phyloP scores from a whole-genome alignment of 2,329 filamentous ascomycete genomes.

The Penicillium sp. region DNA sequence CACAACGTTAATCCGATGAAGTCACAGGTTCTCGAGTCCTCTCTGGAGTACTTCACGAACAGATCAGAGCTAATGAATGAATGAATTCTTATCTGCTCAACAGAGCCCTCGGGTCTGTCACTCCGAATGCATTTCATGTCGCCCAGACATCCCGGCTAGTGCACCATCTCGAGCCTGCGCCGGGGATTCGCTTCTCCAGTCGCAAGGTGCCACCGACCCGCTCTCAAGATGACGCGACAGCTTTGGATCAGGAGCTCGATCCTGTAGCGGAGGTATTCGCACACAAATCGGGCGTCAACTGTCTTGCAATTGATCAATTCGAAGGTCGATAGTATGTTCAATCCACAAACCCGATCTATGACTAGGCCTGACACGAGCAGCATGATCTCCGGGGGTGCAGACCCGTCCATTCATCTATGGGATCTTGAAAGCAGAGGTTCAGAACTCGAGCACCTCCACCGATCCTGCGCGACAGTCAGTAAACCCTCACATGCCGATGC shows the following conservation, averaged over 20 bases:
- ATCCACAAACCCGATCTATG: not conserved
- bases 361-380: constrained; percentile 39
- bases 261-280: constrained; percentile 44
- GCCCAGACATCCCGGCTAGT: constrained; percentile 62
- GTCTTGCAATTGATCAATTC: constrained; percentile 73
- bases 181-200: constrained; percentile 66
- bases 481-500: constrained; percentile 36
- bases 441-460: constrained; percentile 47
- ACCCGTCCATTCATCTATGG: constrained; percentile 81
- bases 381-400: constrained; percentile 77
- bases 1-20: constrained; percentile 22
- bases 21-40: constrained; percentile 22
- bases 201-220: constrained; percentile 29
- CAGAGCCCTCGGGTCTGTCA: constrained; percentile 65
- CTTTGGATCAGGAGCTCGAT: constrained; percentile 14
- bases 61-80: constrained; percentile 43
- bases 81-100: constrained; percentile 75
- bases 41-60: not conserved
- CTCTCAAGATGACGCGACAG: constrained; percentile 10
- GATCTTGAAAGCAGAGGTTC: constrained; percentile 63
- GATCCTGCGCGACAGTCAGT: constrained; percentile 48
- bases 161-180: constrained; percentile 62
- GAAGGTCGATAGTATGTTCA: constrained; percentile 63
- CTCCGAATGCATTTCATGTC: constrained; percentile 59
- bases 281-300: constrained; percentile 73